These are phyloP conservation scores for Suhomyces emberorum DNA, from an alignment of 805 yeast species.

Conservation along the genomic window DNA sequence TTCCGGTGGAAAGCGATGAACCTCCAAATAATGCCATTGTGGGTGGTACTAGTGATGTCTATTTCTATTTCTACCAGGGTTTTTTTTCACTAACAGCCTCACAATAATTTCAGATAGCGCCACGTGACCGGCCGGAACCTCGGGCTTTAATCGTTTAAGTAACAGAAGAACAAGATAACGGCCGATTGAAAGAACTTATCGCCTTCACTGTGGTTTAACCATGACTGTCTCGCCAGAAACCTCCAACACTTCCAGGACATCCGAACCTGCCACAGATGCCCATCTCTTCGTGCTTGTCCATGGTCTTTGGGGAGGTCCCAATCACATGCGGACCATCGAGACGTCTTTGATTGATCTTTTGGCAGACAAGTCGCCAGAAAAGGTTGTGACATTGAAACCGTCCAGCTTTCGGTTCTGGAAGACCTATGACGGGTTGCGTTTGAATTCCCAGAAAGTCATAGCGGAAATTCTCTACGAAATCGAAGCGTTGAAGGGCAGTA, in stretches of 20 bases:
- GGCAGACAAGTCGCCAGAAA: constrained; percentile 18
- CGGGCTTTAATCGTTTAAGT: no score
- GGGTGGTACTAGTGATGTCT: background rate
- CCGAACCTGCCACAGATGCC: constrained; percentile 12
- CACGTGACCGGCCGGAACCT: no score
- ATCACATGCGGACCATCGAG: constrained; percentile 39
- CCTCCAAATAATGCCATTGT: constrained; percentile 16
- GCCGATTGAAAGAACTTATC: no score
- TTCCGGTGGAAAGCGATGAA: constrained; percentile 7
- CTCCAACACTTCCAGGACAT: background rate
- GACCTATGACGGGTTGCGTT: constrained; percentile 40
- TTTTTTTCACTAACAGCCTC: no score
- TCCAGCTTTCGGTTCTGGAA: constrained; percentile 42
- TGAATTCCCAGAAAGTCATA: constrained; percentile 34
- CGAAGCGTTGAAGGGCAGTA: constrained; percentile 31
- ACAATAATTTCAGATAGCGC: no score
- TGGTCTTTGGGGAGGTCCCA: constrained; percentile 45
- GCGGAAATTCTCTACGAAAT: constrained; percentile 39
- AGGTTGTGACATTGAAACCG: constrained; percentile 35
- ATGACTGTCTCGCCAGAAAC: no score
- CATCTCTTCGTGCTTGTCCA: constrained; percentile 41
- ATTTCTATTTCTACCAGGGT: no score
- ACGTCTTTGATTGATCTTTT: constrained; percentile 25
- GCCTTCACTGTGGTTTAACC: no score
- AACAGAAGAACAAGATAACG: no score